Base-by-base conservation (phyloP, 2,329 filamentous ascomycete genomes). In the Proliferodiscus dingleyae region DNA sequence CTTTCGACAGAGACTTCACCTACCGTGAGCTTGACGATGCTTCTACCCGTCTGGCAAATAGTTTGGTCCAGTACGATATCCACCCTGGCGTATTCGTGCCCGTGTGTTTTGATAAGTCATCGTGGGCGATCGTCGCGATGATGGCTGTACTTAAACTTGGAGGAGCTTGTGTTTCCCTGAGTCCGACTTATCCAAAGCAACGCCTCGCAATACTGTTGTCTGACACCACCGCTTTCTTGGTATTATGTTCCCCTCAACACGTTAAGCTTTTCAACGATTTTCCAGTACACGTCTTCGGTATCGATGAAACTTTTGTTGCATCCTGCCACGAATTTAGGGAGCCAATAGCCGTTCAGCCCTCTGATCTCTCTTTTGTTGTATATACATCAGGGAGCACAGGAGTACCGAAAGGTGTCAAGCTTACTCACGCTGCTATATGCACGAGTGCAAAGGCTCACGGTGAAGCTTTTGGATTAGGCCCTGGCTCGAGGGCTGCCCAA, bases 371-470 rank as follows among this genome's bases (percentile, higher is more conserved):
- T 9, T 74, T 70, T 43, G 22, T 73, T 0, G 67, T 65, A 37
- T 73, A 71, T 46, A 73, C 71, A 0, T 72, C 68, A 2, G 70
- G 70, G 0, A 66, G 65, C 5, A 71, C 69, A 2, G 70, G 71
- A 2, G 59, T 53, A 2, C 70, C 70, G 0, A 73, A 73, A 52
- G 68, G 64, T 0, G 29, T 40, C 4, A 32, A 55, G 2, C 38
- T 54, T n/a, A 41, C 44, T 19, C 52, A 52, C 34, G 43, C 50
- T 8, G 66, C 16, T 87, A 88, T 2, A 71, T 75, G 33, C 33
- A 41, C 51, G 6, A 39, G 37, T 24, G 18, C 28, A 7, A 18
- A 32, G 11, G 33, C 38, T 8, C 43, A 37, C 13, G 41, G 45
- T 26, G 37, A 13, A 9, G 26, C 29, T 9, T 18, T 47, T 26